A percentile compares a stretch with the other conserved stretches of the same genome.
Conservation (phyloP, 176 grass and related monocot genomes). For the Oryza meridionalis region DNA sequence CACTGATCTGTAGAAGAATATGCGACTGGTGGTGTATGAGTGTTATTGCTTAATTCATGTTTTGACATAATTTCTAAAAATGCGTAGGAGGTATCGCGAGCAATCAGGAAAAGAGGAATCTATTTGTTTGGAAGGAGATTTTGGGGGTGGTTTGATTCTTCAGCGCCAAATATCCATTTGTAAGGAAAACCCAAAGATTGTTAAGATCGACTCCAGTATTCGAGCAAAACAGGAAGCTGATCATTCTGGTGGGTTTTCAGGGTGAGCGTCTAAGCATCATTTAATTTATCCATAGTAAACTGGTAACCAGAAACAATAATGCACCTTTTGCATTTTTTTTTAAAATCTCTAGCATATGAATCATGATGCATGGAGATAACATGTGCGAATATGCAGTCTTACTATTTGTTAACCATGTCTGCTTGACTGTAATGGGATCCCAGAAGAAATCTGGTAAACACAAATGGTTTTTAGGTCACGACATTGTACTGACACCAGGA, state of each 20-base stretch:
- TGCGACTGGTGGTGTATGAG: not conserved
- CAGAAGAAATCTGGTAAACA: not conserved
- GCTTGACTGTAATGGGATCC: not conserved
- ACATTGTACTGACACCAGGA: not conserved
- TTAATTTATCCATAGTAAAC: too few relatives aligned
- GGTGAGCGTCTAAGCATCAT: conserved; percentile 46
- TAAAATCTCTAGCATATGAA: not conserved
- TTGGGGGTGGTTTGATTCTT: conserved; percentile 79
- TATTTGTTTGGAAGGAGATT: conserved; percentile 89
- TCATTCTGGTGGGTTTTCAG: conserved; percentile 83
- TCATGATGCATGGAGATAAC: not conserved
- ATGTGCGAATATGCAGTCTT: not conserved
- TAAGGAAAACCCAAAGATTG: conserved; percentile 59
- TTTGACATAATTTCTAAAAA: not conserved
- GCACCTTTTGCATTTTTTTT: not conserved
- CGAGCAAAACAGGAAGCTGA: conserved; percentile 72
- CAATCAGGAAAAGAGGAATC: conserved; percentile 80
- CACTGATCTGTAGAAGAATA: not conserved
- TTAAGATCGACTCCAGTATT: conserved; percentile 84
- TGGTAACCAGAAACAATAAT: too few relatives aligned
- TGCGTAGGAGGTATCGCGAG: conserved; percentile 61
- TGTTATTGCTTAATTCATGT: not conserved
- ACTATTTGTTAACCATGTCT: not conserved
- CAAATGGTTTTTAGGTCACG: not conserved
- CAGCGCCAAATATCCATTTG: conserved; percentile 77